phyloP scores from a whole-genome alignment of 108 stramenopile species.

The Asterionellopsis glacialis region DNA sequence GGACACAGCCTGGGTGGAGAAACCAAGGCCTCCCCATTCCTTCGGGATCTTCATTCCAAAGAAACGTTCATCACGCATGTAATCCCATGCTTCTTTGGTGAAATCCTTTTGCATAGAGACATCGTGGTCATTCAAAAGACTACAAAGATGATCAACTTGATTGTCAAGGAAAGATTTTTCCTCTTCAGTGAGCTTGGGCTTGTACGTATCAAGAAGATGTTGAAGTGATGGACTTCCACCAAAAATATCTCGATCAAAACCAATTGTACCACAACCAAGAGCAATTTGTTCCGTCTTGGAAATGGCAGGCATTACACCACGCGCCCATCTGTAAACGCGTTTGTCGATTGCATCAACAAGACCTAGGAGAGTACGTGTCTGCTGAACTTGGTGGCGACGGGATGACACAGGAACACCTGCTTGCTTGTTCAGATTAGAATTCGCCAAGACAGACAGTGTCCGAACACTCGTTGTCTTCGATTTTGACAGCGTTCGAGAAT shows the following conservation, averaged over 20 bases:
- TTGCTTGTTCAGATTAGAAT: too few relatives aligned
- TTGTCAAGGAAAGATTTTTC: constrained; percentile 86
- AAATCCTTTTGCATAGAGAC: constrained; percentile 83
- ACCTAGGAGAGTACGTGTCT: constrained; percentile 66
- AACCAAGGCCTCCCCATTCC: constrained; percentile 94
- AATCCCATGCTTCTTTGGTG: constrained; percentile 88
- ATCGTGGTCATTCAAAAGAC: constrained; percentile 90
- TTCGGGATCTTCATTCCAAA: constrained; percentile 97
- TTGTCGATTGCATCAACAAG: constrained; percentile 75
- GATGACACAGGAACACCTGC: too few relatives aligned
- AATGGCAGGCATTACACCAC: constrained; percentile 90
- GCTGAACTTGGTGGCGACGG: constrained; percentile 12
- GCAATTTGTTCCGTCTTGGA: constrained; percentile 94
- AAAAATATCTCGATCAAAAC: constrained; percentile 97
- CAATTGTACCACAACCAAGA: constrained; percentile 95
- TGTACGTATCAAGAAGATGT: constrained; percentile 86
- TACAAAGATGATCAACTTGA: constrained; percentile 85
- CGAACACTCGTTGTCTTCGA: not conserved
- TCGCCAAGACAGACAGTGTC: not conserved
- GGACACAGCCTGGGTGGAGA: constrained; percentile 91
- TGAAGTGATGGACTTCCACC: constrained; percentile 85
- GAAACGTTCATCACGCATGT: constrained; percentile 91
- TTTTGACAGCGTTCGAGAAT: not conserved
- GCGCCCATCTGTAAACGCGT: constrained; percentile 79
- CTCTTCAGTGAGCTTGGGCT: constrained; percentile 64